Base-by-base conservation (phyloP, 2,329 filamentous ascomycete genomes). In the Exophiala phaeomuriformis region DNA sequence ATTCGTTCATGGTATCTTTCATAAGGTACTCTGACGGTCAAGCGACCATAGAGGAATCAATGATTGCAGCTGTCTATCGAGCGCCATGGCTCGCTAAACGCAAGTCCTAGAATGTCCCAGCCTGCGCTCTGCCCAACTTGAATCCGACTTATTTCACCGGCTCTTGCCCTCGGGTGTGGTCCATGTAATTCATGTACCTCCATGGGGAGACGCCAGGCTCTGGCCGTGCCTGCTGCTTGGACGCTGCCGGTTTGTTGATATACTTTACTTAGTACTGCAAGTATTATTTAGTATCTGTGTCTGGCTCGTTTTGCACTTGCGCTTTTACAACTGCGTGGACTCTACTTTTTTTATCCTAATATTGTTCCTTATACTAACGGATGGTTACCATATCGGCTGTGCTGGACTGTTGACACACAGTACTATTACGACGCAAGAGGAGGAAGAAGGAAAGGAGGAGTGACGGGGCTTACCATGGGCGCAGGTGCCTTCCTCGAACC, bases 401-500 rank as follows among this genome's bases (percentile, higher is more conserved):
- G 19, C 19, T 19, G 19, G 19, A 19, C 19, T 19, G 19, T 19
- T 19, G 19, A 19, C 19, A 19, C 19, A 19, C 19, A 19, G 19
- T 19, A 19, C 19, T 19, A 19, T 29, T 32, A 5, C 32, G 5
- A 8, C n/a, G n/a, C 6, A 27, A 30, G 40, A 43, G 39, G 12
- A 32, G 40, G 10, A 19, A 40, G 6, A 29, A 5, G 31, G 9
- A 12, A 33, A 5, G 6, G 12, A 12, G 40, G 27, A 43, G 7
- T 19, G 12, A 28, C 9, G 33, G 32, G 27, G 27, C 12, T 47
- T 45, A 37, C 39, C 7, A 80, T 80, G 77, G 79, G 78, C 35
- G 71, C 72, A 42, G 80, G 80, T 41, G 77, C 77, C 10, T 71
- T 82, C 55, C 68, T 83, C 51, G 82, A 85, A 62, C 82, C 81